These are phyloP conservation scores for Pascua guehoae DNA, from an alignment of 1,284 basidiomycete genomes.

Conservation along the genomic window DNA sequence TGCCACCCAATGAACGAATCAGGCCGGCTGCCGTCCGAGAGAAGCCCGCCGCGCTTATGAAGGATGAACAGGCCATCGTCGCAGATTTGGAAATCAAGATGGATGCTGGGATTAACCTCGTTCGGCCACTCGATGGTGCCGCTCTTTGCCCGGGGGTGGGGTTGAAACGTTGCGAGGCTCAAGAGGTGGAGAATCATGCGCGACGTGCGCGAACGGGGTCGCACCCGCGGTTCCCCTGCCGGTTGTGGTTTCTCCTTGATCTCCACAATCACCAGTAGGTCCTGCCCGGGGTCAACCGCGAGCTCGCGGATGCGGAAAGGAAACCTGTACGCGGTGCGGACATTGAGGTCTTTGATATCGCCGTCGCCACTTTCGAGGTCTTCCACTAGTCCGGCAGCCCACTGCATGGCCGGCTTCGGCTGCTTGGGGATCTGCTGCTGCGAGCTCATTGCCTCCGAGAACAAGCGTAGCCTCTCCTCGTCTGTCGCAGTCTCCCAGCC, in stretches of 20 bases:
- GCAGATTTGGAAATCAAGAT: conserved; percentile 45
- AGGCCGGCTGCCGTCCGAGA: neutral
- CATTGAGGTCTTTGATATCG: neutral
- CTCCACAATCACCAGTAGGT: conserved; percentile 43
- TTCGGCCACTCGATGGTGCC: conserved; percentile 30
- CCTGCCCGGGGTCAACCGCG: conserved; percentile 47
- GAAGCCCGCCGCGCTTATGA: conserved; percentile 11
- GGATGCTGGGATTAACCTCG: conserved; percentile 7
- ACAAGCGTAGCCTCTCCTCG: conserved; percentile 6
- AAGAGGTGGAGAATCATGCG: conserved; percentile 38
- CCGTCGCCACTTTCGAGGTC: neutral
- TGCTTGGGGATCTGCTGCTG: no score
- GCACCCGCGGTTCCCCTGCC: conserved; percentile 21
- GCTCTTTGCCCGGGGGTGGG: conserved; percentile 38
- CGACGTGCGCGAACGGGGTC: neutral
- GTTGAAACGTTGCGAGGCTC: conserved; percentile 37
- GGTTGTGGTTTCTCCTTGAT: neutral
- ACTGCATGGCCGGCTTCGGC: neutral
- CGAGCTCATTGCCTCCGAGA: no score
- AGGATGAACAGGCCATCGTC: conserved; percentile 46
- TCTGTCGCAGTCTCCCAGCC: conserved; percentile 14
- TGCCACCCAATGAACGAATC: conserved; percentile 43
- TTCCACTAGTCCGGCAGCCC: neutral
- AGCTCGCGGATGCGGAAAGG: conserved; percentile 43
- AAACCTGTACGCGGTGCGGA: conserved; percentile 22